phyloP scores from a whole-genome alignment of 192 early-diverging fungal species.

The Coemansia sp. region DNA sequence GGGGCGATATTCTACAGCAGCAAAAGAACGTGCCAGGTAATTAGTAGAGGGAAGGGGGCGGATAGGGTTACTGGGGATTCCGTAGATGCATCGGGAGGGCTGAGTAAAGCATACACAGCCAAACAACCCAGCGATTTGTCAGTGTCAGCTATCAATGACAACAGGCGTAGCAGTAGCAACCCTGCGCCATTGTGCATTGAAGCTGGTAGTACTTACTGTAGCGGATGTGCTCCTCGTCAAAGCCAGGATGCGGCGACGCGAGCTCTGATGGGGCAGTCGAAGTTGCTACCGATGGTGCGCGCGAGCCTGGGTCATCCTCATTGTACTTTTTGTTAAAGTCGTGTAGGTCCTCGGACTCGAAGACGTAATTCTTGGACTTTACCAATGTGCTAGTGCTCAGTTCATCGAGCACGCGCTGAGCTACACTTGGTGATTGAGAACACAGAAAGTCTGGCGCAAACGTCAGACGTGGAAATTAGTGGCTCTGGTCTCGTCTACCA shows the following conservation, averaged over 20 bases:
- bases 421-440: conserved; percentile 19
- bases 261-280: conserved; percentile 29
- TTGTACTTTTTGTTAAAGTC: conserved; percentile 53
- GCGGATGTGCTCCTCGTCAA: conserved; percentile 54
- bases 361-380: conserved; percentile 42
- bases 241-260: conserved; percentile 41
- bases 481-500: not conserved
- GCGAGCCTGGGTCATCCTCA: conserved; percentile 14
- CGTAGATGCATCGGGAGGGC: not conserved
- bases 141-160: not conserved
- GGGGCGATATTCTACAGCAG: conserved; percentile 46
- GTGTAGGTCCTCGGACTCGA: conserved; percentile 36
- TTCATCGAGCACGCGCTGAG: conserved; percentile 49
- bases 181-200: not conserved
- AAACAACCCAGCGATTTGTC: not conserved
- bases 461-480: not conserved
- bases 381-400: conserved; percentile 42
- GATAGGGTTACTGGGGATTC: not conserved
- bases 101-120: not conserved
- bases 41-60: not conserved
- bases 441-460: not conserved
- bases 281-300: conserved; percentile 10
- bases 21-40: not conserved
- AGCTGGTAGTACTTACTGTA: conserved; percentile 43
- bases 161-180: not conserved